These are phyloP conservation scores for Patellifolia procumbens DNA, from an alignment of 179 eudicot genomes.

Conservation along the genomic window DNA sequence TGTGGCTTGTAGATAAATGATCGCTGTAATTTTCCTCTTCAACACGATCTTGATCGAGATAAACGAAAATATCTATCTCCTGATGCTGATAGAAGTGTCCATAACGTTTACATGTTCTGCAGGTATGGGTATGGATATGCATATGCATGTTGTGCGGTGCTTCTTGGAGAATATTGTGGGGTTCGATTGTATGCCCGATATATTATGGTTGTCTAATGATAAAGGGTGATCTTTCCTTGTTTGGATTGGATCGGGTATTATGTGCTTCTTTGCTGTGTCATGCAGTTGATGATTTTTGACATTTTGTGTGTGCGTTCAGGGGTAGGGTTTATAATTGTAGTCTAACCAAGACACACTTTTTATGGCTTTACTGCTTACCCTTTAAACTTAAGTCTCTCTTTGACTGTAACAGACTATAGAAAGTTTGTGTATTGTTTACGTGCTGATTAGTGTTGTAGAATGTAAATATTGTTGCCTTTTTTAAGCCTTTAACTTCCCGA, in stretches of 20 bases:
- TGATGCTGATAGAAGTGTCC: conserved; percentile 51
- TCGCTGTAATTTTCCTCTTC: conserved; percentile 56
- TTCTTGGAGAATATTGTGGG: conserved; percentile 6
- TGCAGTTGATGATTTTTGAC: too few species aligned
- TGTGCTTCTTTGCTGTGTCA: background rate
- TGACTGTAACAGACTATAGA: too few species aligned
- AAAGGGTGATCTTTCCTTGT: background rate
- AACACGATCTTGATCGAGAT: conserved; percentile 57
- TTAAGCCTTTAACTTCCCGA: too few species aligned
- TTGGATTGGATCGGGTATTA: background rate
- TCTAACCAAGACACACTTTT: too few species aligned
- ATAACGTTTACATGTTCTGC: conserved; percentile 51
- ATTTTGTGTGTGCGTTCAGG: conserved; percentile 1
- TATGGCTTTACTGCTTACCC: too few species aligned
- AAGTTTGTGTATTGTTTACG: too few species aligned
- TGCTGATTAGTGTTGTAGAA: too few species aligned
- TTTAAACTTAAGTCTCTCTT: too few species aligned
- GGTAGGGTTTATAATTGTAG: too few species aligned
- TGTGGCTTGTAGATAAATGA: conserved; percentile 44
- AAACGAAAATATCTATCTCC: conserved; percentile 55
- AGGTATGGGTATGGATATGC: conserved; percentile 38
- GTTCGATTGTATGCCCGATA: background rate
- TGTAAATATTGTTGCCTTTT: too few species aligned
- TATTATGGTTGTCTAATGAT: background rate
- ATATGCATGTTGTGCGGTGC: too few species aligned